Evolutionary conservation across 2,329 filamentous ascomycete genomes (phyloP), one percentile per base, ranked within the genome.

Genomic region (Fusarium decemcellulare): DNA sequence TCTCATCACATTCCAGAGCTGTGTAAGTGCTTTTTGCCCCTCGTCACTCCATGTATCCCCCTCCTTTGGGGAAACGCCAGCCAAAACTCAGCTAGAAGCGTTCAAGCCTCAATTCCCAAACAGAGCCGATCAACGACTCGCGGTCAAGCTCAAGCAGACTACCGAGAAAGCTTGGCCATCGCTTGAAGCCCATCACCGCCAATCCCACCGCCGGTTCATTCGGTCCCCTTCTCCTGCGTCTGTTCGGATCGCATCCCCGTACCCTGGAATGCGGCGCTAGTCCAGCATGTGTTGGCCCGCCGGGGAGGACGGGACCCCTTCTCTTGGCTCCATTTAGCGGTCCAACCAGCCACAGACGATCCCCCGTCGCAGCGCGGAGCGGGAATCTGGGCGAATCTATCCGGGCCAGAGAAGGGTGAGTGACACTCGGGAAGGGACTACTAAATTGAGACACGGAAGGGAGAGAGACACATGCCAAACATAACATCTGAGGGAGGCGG

Each of bases 311-410:
- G 27, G 53, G 40, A 34, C 65, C 46, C 42, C 55, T 54, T 54
- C n/a, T 48, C 63, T 57, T 63, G 54, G 54, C 64, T 23, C 37
- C 11, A n/a, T 14, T 15, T 15, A 11, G 16, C 29, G 44, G 23
- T 5, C 23, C 23, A 59, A 30, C 50, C 27, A 44, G 63, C 47
- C 37, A 54, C 37, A 44, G 42, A 61, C 54, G 56, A 68, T 69
- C 61, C 53, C 16, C 52, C 44, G 30, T 55, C 55, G 47, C 30
- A 30, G 12, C 16, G 32, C 42, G 50, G 63, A 56, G 61, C 56
- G 66, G 66, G 48, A 69, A 68, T 68, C 66, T 66, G 65, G 66
- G 65, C 66, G 65, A 68, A 59, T 65, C 56, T 65, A 52, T 61
- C 55, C 67, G 59, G 42, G 3, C 40, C 23, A 23, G 23, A 4